Evolutionary conservation across 805 yeast genomes (phyloP).

Genomic region (Starmera caribaea): DNA sequence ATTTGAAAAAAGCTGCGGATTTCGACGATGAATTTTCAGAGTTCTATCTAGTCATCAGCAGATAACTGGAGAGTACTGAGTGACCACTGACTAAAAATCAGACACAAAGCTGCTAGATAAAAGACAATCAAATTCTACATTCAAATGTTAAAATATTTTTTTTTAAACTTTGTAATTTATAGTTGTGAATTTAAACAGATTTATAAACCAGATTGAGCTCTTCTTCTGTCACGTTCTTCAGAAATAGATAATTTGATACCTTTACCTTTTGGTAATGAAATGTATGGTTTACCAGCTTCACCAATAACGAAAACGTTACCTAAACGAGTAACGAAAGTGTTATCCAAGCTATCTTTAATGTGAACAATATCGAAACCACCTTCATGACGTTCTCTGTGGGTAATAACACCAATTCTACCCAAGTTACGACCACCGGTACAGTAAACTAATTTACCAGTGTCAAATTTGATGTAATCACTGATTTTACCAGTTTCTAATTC

Average conservation of each 20-base stretch:
- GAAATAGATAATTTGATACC: constrained; percentile 94
- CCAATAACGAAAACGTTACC: constrained; percentile 80
- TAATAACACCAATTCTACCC: constrained; percentile 95
- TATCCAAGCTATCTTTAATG: constrained; percentile 90
- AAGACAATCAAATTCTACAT: too few species aligned
- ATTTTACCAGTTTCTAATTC: constrained; percentile 95
- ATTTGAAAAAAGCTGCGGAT: too few species aligned
- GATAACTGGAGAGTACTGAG: too few species aligned
- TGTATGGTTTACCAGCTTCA: constrained; percentile 90
- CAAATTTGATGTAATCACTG: constrained; percentile 81
- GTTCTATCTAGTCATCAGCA: too few species aligned
- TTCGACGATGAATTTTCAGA: too few species aligned
- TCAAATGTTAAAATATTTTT: too few species aligned
- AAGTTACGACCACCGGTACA: constrained; percentile 97
- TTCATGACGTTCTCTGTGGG: constrained; percentile 95
- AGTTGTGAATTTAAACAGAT: neutral
- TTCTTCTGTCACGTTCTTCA: constrained; percentile 98
- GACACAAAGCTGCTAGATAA: too few species aligned
- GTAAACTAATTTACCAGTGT: constrained; percentile 85
- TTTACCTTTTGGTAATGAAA: constrained; percentile 97
- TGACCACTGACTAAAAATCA: too few species aligned
- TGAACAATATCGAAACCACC: constrained; percentile 98
- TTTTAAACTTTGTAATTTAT: too few species aligned
- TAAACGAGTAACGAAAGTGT: constrained; percentile 92
- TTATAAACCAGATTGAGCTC: constrained; percentile 47